A percentile compares a stretch with the other conserved stretches of the same genome.
Conservation (phyloP, 2,329 filamentous ascomycete genomes). For the Cadophora sp. region DNA sequence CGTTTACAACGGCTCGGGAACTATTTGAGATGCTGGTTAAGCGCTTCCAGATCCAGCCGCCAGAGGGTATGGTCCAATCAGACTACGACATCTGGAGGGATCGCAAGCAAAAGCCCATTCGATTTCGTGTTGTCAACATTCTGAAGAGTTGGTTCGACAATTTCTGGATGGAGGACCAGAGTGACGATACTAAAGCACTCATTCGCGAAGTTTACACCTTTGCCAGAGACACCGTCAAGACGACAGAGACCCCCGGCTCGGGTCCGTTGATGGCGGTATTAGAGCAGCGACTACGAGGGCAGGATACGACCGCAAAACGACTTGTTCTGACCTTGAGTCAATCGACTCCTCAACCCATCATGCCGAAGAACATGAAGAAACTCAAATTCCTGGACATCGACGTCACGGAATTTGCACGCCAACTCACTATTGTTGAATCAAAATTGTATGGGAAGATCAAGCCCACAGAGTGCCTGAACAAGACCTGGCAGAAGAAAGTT, state of each 20-base stretch:
- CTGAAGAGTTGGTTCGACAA: conserved; percentile 98
- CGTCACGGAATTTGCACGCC: conserved; percentile 93
- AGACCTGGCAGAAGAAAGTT: conserved; percentile 98
- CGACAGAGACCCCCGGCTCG: conserved; percentile 90
- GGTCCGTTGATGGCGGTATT: conserved; percentile 84
- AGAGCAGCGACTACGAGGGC: conserved; percentile 86
- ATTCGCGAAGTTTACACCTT: conserved; percentile 91
- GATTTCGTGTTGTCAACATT: conserved; percentile 96
- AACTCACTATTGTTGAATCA: conserved; percentile 96
- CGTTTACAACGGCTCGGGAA: conserved; percentile 89
- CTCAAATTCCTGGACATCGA: conserved; percentile 98
- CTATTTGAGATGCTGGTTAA: conserved; percentile 92
- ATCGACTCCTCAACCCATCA: conserved; percentile 84
- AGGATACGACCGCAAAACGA: conserved; percentile 84
- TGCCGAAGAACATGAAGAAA: conserved; percentile 99
- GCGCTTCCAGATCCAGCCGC: conserved; percentile 91
- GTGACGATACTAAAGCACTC: conserved; percentile 81
- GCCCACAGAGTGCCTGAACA: conserved; percentile 94
- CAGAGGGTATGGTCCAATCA: conserved; percentile 74
- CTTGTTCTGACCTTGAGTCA: conserved; percentile 86
- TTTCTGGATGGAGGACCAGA: conserved; percentile 97
- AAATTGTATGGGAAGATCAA: conserved; percentile 95
- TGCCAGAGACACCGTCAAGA: conserved; percentile 89
- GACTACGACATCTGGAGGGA: conserved; percentile 91
- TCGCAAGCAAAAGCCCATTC: conserved; percentile 93